Evolutionary conservation across 208 protist species (phyloP), one percentile per base, ranked within the genome.

Genomic region (Leishmania tropica): DNA sequence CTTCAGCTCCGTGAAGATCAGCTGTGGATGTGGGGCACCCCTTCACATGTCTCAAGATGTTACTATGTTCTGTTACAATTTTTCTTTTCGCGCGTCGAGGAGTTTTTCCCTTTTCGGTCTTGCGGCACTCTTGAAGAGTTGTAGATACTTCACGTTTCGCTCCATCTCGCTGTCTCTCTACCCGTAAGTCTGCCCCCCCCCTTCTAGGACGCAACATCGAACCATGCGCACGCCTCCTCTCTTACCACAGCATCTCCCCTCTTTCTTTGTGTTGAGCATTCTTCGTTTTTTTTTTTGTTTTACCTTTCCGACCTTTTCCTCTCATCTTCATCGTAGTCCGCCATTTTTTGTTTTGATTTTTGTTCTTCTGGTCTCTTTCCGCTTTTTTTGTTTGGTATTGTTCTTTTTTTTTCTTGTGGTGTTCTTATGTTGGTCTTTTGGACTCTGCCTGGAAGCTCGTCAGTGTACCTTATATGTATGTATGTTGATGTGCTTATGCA

Each of bases 321-420:
- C 42, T 45, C 40, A 7, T 42, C n/a, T 67, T 35, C 31, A 3
- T 37, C 5, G 11, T 10, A 1, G 15, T 42, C n/a, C 35, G 35
- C 64, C 17, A 7, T 13, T 40, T 42, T 65, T n/a, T 21, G 28
- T 45, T 40, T 70, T 3, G 21, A 10, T 67, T 11, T 67, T 15
- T 15, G n/a, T 37, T 35, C 15, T 0, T 67, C 28, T 67, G 60
- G 60, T 67, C 2, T 37, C 28, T 67, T 35, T 5, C 5, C 28
- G 60, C 60, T 3, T 67, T 72, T 24, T 35, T 28, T 64, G 3
- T 42, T 47, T 8, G 7, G 24, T 21, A 0, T 40, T 40, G 47
- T 24, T 54, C 51, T 19, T 37, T 28, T 79, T 76, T 73, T 84
- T 62, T 87, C 28, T 81, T 21, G 65, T 56, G 15, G 60, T 37